These are phyloP conservation scores for Pseudogymnoascus sp. DNA, from an alignment of 2,329 filamentous ascomycete genomes.

Conservation along the genomic window DNA sequence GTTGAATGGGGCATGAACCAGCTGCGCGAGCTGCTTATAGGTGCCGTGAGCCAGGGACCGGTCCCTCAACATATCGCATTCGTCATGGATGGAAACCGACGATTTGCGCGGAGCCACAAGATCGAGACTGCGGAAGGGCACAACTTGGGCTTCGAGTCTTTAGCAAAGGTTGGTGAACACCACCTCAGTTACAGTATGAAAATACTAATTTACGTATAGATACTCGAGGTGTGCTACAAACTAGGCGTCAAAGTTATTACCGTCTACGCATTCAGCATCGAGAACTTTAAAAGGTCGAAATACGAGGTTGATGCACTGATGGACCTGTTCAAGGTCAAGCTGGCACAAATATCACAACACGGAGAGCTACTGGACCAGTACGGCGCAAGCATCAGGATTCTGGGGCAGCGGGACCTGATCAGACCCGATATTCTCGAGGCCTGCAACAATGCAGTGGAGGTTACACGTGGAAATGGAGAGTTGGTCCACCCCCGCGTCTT, in stretches of 20 bases:
- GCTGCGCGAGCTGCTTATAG: conserved; percentile 77
- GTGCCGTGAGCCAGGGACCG: conserved; percentile 79
- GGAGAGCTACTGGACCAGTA: conserved; percentile 90
- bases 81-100: conserved; percentile 96
- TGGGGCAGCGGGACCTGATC: conserved; percentile 78
- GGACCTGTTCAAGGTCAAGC: conserved; percentile 94
- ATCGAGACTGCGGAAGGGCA: conserved; percentile 97
- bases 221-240: conserved; percentile 97
- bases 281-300: conserved; percentile 96
- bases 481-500: conserved; percentile 30
- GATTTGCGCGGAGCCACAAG: conserved; percentile 80
- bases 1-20: conserved; percentile 80
- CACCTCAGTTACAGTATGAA: neutral
- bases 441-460: conserved; percentile 74
- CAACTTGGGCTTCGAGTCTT: conserved; percentile 87
- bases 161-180: conserved; percentile 61
- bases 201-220: conserved; percentile 39
- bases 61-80: conserved; percentile 97
- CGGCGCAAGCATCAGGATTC: conserved; percentile 74
- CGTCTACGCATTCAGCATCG: conserved; percentile 96
- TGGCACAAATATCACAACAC: conserved; percentile 84
- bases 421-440: conserved; percentile 82
- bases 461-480: conserved; percentile 83
- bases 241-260: conserved; percentile 94
- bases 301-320: conserved; percentile 96